phyloP scores from a whole-genome alignment of 352 stramenopile species.

The Globisporangium camurandrum region DNA sequence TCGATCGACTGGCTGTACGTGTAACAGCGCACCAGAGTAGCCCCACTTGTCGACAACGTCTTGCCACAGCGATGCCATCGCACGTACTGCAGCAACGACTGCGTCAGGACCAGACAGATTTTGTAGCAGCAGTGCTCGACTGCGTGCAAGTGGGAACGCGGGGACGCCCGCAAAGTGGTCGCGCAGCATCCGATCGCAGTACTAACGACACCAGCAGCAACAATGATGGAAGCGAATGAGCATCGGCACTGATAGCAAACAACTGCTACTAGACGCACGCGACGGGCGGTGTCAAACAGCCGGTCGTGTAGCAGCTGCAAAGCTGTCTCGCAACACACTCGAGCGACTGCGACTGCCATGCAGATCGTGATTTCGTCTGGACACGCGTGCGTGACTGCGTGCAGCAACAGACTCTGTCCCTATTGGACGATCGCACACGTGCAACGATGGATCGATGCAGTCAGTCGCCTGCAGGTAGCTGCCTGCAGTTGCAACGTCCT shows the following conservation, averaged over 20 bases:
- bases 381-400: slow-evolving; percentile 33
- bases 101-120: slow-evolving; percentile 1
- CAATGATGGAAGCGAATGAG: neutral
- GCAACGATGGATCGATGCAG: no score
- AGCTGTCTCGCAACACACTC: slow-evolving; percentile 14
- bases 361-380: slow-evolving; percentile 42
- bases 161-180: slow-evolving; percentile 55
- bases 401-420: slow-evolving; percentile 29
- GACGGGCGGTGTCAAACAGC: slow-evolving; percentile 44
- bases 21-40: slow-evolving; percentile 32
- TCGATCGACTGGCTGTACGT: neutral
- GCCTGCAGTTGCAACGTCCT: no score
- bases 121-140: slow-evolving; percentile 18
- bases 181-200: slow-evolving; percentile 34
- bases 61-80: slow-evolving; percentile 31
- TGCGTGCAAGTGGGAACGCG: slow-evolving; percentile 43
- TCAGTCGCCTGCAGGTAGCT: no score
- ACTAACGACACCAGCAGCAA: slow-evolving; percentile 11
- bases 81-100: slow-evolving; percentile 8
- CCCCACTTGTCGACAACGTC: slow-evolving; percentile 58
- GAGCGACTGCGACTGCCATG: slow-evolving; percentile 43
- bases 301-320: slow-evolving; percentile 21
- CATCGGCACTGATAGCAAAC: neutral
- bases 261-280: slow-evolving; percentile 19
- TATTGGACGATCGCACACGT: slow-evolving; percentile 1